These are phyloP conservation scores for Chlamydomonas incerta DNA, from an alignment of 139 green algal species.

Conservation along the genomic window DNA sequence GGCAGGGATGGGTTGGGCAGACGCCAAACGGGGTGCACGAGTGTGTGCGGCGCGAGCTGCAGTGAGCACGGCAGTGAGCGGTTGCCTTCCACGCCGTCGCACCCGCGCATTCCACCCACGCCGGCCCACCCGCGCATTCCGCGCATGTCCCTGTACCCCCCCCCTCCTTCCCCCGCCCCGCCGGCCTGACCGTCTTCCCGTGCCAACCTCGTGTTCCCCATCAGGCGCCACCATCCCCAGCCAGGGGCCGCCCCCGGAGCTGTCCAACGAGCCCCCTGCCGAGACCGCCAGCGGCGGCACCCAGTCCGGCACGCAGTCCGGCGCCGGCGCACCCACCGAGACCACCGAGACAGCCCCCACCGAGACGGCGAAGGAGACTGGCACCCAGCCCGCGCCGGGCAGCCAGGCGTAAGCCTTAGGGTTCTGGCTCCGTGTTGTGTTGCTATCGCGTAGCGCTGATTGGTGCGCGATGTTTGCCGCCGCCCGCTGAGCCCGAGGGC, in stretches of 20 bases:
- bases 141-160: too few species aligned
- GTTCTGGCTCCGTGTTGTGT: background rate
- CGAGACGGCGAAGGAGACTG: background rate
- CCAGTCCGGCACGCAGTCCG: background rate
- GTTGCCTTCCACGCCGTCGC: too few species aligned
- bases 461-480: too few species aligned
- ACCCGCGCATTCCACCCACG: too few species aligned
- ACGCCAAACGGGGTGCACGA: too few species aligned
- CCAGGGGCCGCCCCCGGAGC: slow-evolving; percentile 15
- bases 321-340: background rate
- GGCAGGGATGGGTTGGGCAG: too few species aligned
- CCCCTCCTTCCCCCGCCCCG: background rate
- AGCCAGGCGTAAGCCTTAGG: background rate
- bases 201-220: background rate
- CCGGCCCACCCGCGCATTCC: too few species aligned
- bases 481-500: too few species aligned
- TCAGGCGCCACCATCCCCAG: slow-evolving; percentile 5
- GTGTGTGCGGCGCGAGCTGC: too few species aligned
- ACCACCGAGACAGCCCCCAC: too few species aligned
- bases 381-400: background rate
- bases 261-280: background rate
- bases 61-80: too few species aligned
- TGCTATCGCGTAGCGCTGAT: background rate
- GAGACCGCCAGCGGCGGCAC: background rate
- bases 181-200: too few species aligned